Conservation (phyloP, 345 rosid species). For the Salix viminalis region DNA sequence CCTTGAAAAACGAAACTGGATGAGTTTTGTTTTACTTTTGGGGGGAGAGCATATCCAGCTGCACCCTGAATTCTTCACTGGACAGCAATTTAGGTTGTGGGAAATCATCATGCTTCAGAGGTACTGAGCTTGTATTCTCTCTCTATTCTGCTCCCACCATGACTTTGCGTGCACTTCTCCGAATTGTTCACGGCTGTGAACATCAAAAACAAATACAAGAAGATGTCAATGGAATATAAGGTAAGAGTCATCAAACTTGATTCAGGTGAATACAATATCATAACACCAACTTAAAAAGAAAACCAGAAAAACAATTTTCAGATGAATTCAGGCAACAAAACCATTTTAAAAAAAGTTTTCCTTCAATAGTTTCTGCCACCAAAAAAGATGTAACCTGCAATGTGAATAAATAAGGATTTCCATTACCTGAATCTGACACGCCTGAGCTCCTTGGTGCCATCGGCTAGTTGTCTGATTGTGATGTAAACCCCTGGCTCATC, state of each 20-base stretch:
- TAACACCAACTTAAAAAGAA: neutral
- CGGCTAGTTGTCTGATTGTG: slow-evolving; percentile 77
- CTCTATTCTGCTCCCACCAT: slow-evolving; percentile 99
- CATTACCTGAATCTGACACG: slow-evolving; percentile 94
- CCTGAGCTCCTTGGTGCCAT: slow-evolving; percentile 93
- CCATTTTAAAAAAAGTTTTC: neutral
- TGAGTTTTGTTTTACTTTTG: neutral
- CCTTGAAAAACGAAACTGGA: slow-evolving; percentile 22
- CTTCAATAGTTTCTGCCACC: neutral
- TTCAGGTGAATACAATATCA: neutral
- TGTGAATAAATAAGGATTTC: neutral
- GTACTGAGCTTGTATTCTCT: slow-evolving; percentile 92
- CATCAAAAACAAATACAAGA: neutral
- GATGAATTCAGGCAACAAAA: neutral
- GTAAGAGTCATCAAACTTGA: neutral
- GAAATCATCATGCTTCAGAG: slow-evolving; percentile 32
- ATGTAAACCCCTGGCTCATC: slow-evolving; percentile 95
- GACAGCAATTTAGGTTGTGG: neutral
- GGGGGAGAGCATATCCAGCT: slow-evolving; percentile 11
- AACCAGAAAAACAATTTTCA: neutral
- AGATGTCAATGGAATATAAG: neutral
- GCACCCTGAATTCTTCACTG: slow-evolving; percentile 8
- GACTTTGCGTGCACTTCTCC: slow-evolving; percentile 90
- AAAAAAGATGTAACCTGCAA: neutral
- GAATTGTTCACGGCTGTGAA: slow-evolving; percentile 76